Percentiles rank a stretch among this genome's conserved stretches.
These are phyloP conservation scores for Puccinia coronata DNA, from an alignment of 1,284 basidiomycete genomes.

Conservation along the genomic window DNA sequence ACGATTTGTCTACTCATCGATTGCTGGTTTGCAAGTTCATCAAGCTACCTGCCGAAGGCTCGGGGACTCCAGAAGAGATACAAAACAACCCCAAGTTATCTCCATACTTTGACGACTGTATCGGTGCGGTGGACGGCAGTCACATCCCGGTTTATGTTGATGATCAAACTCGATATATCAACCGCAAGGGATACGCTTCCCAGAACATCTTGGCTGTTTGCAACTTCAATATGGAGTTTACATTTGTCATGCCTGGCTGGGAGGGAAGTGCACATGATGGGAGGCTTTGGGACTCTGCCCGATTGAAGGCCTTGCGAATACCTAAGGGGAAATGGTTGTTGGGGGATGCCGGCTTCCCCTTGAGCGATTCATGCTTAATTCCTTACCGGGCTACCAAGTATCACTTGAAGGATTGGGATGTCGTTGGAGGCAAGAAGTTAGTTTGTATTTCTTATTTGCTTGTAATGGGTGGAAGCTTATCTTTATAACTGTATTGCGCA, in stretches of 20 bases:
- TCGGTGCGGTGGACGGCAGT: too few species aligned
- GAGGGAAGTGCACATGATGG: slow-evolving; percentile 33
- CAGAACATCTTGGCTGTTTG: slow-evolving; percentile 26
- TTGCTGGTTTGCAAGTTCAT: background rate
- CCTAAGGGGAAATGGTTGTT: background rate
- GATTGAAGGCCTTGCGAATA: background rate
- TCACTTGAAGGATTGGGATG: slow-evolving; percentile 18
- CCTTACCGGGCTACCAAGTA: slow-evolving; percentile 2
- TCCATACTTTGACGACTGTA: too few species aligned
- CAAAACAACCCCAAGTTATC: background rate
- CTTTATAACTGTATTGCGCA: background rate
- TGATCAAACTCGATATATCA: too few species aligned
- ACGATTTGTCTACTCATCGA: background rate
- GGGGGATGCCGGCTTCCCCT: slow-evolving; percentile 16
- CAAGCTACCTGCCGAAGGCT: background rate
- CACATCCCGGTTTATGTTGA: too few species aligned
- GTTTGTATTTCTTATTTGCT: background rate
- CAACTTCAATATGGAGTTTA: slow-evolving; percentile 26
- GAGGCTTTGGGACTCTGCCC: background rate
- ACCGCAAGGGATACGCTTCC: too few species aligned
- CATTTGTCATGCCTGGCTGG: slow-evolving; percentile 18
- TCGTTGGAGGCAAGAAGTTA: background rate
- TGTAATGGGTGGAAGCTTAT: background rate
- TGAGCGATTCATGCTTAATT: slow-evolving; percentile 2
- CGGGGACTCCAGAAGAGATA: background rate